phyloP scores from a whole-genome alignment of 305 asterid species.

The Ajuga reptans region DNA sequence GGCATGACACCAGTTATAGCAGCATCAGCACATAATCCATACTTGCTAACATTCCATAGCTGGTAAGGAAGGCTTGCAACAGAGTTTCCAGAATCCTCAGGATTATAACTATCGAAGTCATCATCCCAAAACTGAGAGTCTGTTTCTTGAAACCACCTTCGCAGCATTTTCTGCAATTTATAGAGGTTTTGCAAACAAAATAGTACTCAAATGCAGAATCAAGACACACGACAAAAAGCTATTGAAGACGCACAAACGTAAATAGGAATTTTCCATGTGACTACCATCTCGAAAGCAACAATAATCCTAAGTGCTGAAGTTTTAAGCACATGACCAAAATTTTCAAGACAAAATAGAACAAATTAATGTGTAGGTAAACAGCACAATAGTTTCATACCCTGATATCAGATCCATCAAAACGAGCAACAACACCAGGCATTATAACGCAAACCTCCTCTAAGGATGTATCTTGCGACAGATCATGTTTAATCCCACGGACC shows the following conservation, averaged over 20 bases:
- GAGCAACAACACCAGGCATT: constrained; percentile 70
- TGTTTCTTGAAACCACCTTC: constrained; percentile 50
- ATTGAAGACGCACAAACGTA: not conserved
- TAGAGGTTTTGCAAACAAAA: not conserved
- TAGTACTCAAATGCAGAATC: not conserved
- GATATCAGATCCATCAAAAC: constrained; percentile 78
- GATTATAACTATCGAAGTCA: constrained; percentile 23
- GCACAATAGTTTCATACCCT: constrained; percentile 36
- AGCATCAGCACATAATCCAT: constrained; percentile 83
- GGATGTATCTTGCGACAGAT: constrained; percentile 43
- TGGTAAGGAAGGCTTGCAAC: constrained; percentile 66
- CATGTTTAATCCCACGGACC: constrained; percentile 63
- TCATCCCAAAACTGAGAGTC: constrained; percentile 48
- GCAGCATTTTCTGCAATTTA: constrained; percentile 55
- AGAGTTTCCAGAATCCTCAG: constrained; percentile 39
- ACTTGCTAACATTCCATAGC: constrained; percentile 78
- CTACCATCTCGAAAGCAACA: not conserved
- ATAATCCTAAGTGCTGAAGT: not conserved
- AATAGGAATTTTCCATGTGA: not conserved
- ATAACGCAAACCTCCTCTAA: constrained; percentile 75
- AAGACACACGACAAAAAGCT: not conserved
- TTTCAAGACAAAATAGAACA: not conserved
- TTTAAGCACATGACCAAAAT: not conserved
- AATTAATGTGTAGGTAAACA: not conserved
- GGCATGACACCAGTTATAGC: constrained; percentile 95